These are phyloP conservation scores for Colletotrichum sidae DNA, from an alignment of 2,329 filamentous ascomycete genomes.

Conservation along the genomic window DNA sequence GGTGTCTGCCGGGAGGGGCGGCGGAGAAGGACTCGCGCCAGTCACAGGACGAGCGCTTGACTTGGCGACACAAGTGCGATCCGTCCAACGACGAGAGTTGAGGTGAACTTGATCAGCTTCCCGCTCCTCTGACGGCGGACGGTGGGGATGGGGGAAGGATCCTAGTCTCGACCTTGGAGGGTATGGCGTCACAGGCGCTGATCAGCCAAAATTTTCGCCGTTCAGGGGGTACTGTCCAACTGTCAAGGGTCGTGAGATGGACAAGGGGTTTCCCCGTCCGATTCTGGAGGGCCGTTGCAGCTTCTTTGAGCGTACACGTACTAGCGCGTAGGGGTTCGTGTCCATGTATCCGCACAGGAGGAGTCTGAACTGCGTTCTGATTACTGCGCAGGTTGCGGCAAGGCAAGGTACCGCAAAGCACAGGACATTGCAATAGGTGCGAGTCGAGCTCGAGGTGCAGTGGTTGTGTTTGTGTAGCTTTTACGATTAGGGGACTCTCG, in stretches of 20 bases:
- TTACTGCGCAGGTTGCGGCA: too few species aligned
- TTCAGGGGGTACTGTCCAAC: not conserved
- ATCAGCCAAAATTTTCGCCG: slow-evolving; percentile 41
- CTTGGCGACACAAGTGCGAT: slow-evolving; percentile 15
- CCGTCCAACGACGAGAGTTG: slow-evolving; percentile 1
- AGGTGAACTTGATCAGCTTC: slow-evolving; percentile 20
- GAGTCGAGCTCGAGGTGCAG: not conserved
- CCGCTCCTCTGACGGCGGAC: slow-evolving; percentile 10
- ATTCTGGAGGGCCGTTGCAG: not conserved
- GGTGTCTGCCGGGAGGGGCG: slow-evolving; percentile 33
- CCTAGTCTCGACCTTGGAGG: slow-evolving; percentile 31
- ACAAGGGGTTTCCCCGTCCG: not conserved
- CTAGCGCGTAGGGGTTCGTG: too few species aligned
- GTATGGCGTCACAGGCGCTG: slow-evolving; percentile 48
- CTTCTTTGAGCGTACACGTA: too few species aligned
- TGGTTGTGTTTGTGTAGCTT: not conserved
- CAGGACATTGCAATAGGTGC: too few species aligned
- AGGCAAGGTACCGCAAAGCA: slow-evolving; percentile 2
- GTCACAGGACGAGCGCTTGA: slow-evolving; percentile 17
- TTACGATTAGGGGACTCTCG: slow-evolving; percentile 14
- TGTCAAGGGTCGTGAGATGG: too few species aligned
- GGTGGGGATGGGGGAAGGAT: slow-evolving; percentile 10
- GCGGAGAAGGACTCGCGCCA: slow-evolving; percentile 22
- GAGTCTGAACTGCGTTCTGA: too few species aligned
- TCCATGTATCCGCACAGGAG: not conserved